Evolutionary conservation across 805 yeast species (phyloP).

Genomic region (Myxozyma neotropica): DNA sequence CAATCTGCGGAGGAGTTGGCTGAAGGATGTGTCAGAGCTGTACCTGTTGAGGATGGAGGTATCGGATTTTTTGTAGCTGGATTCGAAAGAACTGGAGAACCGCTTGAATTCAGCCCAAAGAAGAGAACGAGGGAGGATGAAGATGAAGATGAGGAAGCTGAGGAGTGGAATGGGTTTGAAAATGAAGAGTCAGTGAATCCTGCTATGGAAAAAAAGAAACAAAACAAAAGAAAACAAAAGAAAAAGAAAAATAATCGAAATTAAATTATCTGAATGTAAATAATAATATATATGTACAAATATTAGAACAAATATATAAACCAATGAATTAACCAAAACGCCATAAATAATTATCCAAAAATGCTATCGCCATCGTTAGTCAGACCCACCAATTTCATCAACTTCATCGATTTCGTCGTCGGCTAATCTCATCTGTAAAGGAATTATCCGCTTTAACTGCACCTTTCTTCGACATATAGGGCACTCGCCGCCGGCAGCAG

Average conservation of each 20-base stretch:
- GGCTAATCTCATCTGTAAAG: conserved; percentile 37
- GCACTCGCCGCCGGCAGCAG: conserved; percentile 40
- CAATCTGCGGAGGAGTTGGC: conserved; percentile 58
- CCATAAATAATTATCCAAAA: too few species aligned
- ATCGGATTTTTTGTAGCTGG: conserved; percentile 97
- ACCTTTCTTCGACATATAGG: conserved; percentile 43
- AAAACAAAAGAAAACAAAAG: neutral
- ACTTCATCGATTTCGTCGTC: conserved; percentile 14
- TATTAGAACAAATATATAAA: neutral
- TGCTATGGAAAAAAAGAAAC: neutral
- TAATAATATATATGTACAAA: neutral
- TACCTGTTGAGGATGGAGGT: conserved; percentile 93
- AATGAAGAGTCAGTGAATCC: too few species aligned
- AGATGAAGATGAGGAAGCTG: conserved; percentile 9
- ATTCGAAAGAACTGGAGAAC: conserved; percentile 56
- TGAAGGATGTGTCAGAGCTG: conserved; percentile 81
- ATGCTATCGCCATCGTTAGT: too few species aligned
- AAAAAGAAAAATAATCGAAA: neutral
- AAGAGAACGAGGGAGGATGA: conserved; percentile 21
- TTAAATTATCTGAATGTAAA: neutral
- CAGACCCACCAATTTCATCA: conserved; percentile 1
- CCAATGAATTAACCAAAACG: neutral
- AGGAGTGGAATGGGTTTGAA: conserved; percentile 46
- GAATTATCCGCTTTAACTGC: conserved; percentile 36
- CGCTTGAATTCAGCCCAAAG: neutral